phyloP scores from a whole-genome alignment of 768 basidiomycete genomes.

The Naganishia vaughanmartiniae region DNA sequence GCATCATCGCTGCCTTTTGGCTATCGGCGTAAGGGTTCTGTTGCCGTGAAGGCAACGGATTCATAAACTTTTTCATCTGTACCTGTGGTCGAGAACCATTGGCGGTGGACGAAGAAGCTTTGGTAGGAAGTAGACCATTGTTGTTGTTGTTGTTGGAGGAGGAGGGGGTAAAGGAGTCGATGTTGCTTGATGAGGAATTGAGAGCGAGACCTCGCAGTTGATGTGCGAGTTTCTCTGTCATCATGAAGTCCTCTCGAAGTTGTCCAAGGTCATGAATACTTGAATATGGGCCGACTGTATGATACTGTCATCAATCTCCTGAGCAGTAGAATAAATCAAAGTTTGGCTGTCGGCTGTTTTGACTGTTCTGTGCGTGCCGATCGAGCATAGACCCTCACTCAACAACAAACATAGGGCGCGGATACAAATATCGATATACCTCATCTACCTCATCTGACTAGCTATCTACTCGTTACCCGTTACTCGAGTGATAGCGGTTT shows the following conservation, averaged over 20 bases:
- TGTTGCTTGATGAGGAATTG: constrained; percentile 5
- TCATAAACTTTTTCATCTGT: constrained; percentile 24
- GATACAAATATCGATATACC: background rate
- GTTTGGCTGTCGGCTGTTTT: background rate
- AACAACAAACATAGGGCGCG: constrained; percentile 17
- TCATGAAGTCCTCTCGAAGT: too few species aligned
- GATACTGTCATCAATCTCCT: background rate
- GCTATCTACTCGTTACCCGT: too few species aligned
- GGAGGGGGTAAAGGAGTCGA: constrained; percentile 1
- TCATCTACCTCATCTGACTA: too few species aligned
- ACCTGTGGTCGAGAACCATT: constrained; percentile 8
- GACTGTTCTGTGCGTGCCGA: constrained; percentile 25
- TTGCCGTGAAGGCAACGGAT: constrained; percentile 17
- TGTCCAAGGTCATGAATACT: background rate
- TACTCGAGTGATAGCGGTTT: too few species aligned
- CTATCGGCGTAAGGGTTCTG: constrained; percentile 20
- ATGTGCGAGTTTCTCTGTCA: constrained; percentile 15
- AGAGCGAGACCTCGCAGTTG: constrained; percentile 13
- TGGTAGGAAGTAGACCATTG: background rate
- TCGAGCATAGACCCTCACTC: constrained; percentile 10
- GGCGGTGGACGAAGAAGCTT: background rate
- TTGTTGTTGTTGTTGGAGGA: constrained; percentile 23
- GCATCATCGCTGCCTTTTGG: constrained; percentile 41
- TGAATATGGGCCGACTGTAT: background rate
- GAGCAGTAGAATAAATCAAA: background rate